A percentile compares a stretch with the other conserved stretches of the same genome.
Evolutionary conservation across 352 stramenopile genomes (phyloP).

Genomic region (Globisporangium megalacanthum): DNA sequence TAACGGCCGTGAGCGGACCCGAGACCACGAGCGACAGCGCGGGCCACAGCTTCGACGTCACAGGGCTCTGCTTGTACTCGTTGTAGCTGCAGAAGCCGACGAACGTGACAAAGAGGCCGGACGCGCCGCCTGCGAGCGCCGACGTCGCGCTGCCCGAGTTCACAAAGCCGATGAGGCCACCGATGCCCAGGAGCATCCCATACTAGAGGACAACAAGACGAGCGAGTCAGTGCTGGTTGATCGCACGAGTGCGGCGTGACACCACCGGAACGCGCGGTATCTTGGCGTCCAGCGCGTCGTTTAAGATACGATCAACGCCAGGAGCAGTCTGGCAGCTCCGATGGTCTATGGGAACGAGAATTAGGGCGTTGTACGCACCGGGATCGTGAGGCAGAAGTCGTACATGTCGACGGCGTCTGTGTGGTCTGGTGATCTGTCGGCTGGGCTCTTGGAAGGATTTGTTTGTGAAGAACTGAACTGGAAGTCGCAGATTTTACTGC

Average conservation of each 20-base stretch:
- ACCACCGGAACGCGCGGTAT: conserved; percentile 4
- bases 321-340: neutral
- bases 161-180: conserved; percentile 69
- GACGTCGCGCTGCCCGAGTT: conserved; percentile 71
- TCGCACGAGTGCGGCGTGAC: neutral
- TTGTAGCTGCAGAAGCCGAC: conserved; percentile 83
- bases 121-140: conserved; percentile 49
- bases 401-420: conserved; percentile 42
- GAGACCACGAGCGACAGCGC: conserved; percentile 59
- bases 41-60: conserved; percentile 80
- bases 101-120: conserved; percentile 69
- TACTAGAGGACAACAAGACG: conserved; percentile 29
- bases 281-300: neutral
- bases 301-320: neutral
- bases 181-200: conserved; percentile 60
- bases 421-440: neutral
- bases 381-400: conserved; percentile 86
- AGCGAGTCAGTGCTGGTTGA: neutral
- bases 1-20: conserved; percentile 59
- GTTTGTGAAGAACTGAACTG: neutral
- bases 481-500: no score
- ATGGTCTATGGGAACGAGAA: neutral
- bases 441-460: conserved; percentile 3
- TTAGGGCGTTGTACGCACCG: conserved; percentile 34
- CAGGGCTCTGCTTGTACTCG: conserved; percentile 74